These are phyloP conservation scores for Biscutella auriculata DNA, from an alignment of 441 rosid genomes.

Conservation along the genomic window DNA sequence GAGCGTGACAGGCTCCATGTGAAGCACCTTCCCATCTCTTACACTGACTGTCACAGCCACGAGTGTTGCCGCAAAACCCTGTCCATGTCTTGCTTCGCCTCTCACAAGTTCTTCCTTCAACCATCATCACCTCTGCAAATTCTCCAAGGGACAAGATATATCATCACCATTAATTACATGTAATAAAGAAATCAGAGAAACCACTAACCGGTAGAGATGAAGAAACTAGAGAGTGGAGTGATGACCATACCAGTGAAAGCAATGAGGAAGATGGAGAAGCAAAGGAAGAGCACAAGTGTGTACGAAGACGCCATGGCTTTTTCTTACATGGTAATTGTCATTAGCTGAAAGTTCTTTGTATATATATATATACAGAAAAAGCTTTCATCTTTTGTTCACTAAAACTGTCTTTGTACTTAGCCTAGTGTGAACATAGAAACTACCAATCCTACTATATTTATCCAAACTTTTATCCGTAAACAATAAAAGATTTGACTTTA, in stretches of 20 bases:
- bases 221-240: not conserved
- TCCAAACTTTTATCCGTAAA: constrained; percentile 13
- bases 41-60: constrained; percentile 33
- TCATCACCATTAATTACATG: not conserved
- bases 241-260: constrained; percentile 15
- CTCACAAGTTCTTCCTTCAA: constrained; percentile 27
- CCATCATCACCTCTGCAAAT: constrained; percentile 20
- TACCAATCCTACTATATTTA: constrained; percentile 2
- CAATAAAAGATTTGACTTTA: not conserved
- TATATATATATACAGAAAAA: not conserved
- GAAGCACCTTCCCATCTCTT: constrained; percentile 33
- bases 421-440: constrained; percentile 11
- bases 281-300: constrained; percentile 8
- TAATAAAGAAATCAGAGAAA: not conserved
- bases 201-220: not conserved
- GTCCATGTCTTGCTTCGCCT: constrained; percentile 47
- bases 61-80: constrained; percentile 28
- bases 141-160: not conserved
- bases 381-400: not conserved
- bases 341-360: not conserved
- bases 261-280: constrained; percentile 15
- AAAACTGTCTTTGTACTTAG: not conserved
- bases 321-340: not conserved
- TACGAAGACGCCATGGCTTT: constrained; percentile 16
- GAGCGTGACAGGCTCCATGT: constrained; percentile 37